Evolutionary conservation across 148 eudicot species (phyloP).

Genomic region (Dysphania ambrosioides): DNA sequence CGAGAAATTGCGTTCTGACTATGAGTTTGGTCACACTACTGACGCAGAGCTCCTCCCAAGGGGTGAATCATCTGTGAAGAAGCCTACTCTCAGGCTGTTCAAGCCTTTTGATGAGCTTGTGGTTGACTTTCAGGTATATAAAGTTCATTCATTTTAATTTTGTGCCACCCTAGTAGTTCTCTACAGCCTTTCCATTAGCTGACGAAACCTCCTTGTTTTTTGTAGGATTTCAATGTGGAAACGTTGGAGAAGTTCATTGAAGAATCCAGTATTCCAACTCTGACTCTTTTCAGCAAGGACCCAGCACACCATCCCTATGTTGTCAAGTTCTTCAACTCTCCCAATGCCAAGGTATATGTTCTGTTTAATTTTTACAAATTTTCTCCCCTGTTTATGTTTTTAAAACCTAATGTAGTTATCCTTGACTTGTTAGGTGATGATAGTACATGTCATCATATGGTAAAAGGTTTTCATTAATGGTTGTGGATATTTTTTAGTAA

Average conservation of each 20-base stretch:
- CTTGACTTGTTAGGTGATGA: neutral
- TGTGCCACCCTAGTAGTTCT: neutral
- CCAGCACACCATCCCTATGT: conserved; percentile 68
- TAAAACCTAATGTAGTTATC: neutral
- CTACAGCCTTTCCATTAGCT: neutral
- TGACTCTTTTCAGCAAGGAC: conserved; percentile 72
- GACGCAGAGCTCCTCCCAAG: conserved; percentile 75
- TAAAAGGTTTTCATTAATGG: neutral
- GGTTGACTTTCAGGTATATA: conserved; percentile 64
- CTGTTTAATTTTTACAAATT: too few relatives aligned
- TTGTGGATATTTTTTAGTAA: neutral
- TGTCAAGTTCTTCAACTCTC: conserved; percentile 61
- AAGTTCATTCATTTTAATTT: neutral
- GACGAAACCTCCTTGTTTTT: neutral
- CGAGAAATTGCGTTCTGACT: conserved; percentile 76
- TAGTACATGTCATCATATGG: neutral
- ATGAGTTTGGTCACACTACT: conserved; percentile 75
- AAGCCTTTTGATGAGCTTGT: conserved; percentile 93
- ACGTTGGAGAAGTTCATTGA: conserved; percentile 63
- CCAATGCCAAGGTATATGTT: conserved; percentile 55
- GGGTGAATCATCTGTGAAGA: conserved; percentile 62
- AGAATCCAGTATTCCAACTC: conserved; percentile 62
- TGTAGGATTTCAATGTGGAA: conserved; percentile 67
- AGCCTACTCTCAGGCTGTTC: conserved; percentile 63
- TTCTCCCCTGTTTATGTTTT: neutral